Base-by-base conservation (phyloP, 768 basidiomycete species). In the Leccinum pellstonianum region DNA sequence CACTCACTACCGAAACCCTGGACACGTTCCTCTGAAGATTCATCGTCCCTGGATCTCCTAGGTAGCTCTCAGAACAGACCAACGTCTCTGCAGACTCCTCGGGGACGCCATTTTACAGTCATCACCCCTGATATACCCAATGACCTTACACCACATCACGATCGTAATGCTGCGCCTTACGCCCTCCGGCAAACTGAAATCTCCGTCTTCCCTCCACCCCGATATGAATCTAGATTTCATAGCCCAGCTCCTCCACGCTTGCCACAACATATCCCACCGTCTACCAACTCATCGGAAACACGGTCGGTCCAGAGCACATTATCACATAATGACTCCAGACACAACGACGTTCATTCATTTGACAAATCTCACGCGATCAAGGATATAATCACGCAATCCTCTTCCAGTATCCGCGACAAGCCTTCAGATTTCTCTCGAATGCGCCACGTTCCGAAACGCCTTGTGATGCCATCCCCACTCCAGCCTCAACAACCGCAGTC, bases 381-480 rank as follows among this genome's bases (percentile, higher is more conserved):
- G 11, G 46, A 19, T 41, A 52, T 23, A 14, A 21, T 23, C 53
- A 41, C 49, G 3, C 68, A 51, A 46, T 31, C 65, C 37, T 29
- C 60, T 27, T 58, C 57, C 43, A 23, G 33, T 51, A 10, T 52
- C 17, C 68, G 62, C 38, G 52, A 58, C 41, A 55, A 54, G 19
- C 37, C 56, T 37, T 47, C 54, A 23, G 66, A 64, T 27, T 61
- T 61, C 5, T 64, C 55, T 17, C 72, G 70, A 55, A 61, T 57
- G 23, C 72, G 64, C 43, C 75, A 85, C 70, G 66, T 85, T 47
- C 89, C 89, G 4, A 87, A 82, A 69, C 81, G 77, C 51, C 82
- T 91, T 27, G 83, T 90, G 47, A 91, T 91, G 89, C 89, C 89
- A 50, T 73, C 85, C 3, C 89, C 86, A 15, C 78, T 91, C 41